A percentile compares a stretch with the other conserved stretches of the same genome.
phyloP scores from a whole-genome alignment of 2,329 filamentous ascomycete species.

The Cadophora luteo-olivacea region DNA sequence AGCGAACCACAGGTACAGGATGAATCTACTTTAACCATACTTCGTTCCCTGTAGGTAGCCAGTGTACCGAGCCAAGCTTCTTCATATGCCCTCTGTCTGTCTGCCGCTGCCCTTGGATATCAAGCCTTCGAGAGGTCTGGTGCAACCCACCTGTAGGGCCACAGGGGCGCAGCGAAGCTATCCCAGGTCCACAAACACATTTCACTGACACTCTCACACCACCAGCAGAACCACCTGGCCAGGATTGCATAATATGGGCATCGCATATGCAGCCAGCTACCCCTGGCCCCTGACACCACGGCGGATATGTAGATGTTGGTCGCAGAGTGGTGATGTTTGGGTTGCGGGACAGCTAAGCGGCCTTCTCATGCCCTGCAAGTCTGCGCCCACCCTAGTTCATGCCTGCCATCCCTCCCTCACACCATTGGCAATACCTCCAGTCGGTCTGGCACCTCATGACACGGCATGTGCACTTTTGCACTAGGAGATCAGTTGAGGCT shows the following conservation, averaged over 20 bases:
- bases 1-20: background rate
- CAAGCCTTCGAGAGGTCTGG: background rate
- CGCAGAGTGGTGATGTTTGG: background rate
- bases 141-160: constrained; percentile 2
- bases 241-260: constrained; percentile 7
- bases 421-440: background rate
- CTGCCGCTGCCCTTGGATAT: background rate
- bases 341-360: background rate
- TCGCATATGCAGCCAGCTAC: constrained; percentile 3
- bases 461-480: constrained; percentile 9
- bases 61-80: background rate
- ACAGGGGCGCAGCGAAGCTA: constrained; percentile 14
- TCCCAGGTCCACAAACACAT: background rate
- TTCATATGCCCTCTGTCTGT: background rate
- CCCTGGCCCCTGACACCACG: background rate
- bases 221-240: background rate
- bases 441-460: constrained; percentile 3
- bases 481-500: background rate
- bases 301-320: background rate
- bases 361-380: background rate
- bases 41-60: background rate
- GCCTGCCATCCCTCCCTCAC: background rate
- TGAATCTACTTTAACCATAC: background rate
- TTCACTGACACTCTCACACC: background rate
- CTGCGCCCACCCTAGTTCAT: background rate